phyloP scores from a whole-genome alignment of 305 asterid genomes.

The Andrographis paniculata region DNA sequence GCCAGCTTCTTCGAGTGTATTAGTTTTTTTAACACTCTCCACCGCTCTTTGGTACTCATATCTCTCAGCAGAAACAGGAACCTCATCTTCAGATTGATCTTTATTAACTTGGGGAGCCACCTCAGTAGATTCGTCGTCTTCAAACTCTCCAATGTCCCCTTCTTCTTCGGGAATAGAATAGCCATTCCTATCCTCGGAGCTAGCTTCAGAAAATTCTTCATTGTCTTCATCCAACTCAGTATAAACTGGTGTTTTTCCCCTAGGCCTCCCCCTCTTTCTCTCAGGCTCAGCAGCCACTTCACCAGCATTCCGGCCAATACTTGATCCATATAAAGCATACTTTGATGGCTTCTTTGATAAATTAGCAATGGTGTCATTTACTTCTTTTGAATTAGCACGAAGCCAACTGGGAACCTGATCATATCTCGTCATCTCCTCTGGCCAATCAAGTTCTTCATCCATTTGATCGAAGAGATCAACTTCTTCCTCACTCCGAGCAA shows the following conservation, averaged over 20 bases:
- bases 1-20: constrained; percentile 51
- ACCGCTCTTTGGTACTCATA: constrained; percentile 48
- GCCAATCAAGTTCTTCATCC: constrained; percentile 98
- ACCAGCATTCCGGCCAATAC: constrained; percentile 33
- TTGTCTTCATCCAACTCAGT: constrained; percentile 87
- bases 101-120: constrained; percentile 46
- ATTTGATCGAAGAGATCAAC: constrained; percentile 94
- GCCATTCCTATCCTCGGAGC: constrained; percentile 72
- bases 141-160: constrained; percentile 71
- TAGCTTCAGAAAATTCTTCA: constrained; percentile 80
- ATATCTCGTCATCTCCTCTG: constrained; percentile 82
- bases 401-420: constrained; percentile 96
- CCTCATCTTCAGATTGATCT: constrained; percentile 76
- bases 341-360: constrained; percentile 79
- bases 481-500: constrained; percentile 93
- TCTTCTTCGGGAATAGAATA: constrained; percentile 70
- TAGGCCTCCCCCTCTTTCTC: constrained; percentile 85
- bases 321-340: constrained; percentile 44
- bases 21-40: constrained; percentile 38
- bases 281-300: constrained; percentile 57
- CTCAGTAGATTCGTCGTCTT: constrained; percentile 73
- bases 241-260: constrained; percentile 74
- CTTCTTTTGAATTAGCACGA: constrained; percentile 76
- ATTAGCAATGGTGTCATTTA: constrained; percentile 55
- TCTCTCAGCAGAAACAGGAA: constrained; percentile 50